These are phyloP conservation scores for Tetrahymena borealis DNA, from an alignment of 73 alveolate genomes.

Conservation along the genomic window DNA sequence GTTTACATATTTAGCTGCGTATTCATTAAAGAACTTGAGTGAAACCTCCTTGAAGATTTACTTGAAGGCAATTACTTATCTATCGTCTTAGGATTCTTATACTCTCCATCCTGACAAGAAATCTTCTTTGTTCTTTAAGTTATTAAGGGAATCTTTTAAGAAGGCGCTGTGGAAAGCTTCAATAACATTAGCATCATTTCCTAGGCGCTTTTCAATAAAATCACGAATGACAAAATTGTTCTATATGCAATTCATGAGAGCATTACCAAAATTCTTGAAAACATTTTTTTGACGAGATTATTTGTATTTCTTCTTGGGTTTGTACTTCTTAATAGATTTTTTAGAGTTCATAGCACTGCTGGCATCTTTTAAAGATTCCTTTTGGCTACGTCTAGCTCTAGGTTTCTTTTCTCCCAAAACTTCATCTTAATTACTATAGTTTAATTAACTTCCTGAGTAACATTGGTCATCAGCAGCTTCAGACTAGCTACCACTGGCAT, in stretches of 20 bases:
- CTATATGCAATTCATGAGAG: not conserved
- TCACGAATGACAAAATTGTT: not conserved
- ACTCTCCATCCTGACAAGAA: not conserved
- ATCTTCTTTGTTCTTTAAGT: not conserved
- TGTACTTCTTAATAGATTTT: not conserved
- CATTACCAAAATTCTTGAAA: not conserved
- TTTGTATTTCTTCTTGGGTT: not conserved
- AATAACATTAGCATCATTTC: not conserved
- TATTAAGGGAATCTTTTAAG: not conserved
- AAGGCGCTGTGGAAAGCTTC: not conserved
- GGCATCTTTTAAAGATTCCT: not conserved
- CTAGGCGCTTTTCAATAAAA: not conserved
- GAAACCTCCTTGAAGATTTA: not conserved
- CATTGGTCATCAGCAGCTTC: not conserved
- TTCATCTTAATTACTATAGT: not conserved
- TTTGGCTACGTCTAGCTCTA: not conserved
- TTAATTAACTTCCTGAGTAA: not conserved
- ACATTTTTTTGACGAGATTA: constrained; percentile 1
- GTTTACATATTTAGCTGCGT: not conserved
- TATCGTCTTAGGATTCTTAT: not conserved
- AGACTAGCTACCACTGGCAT: not conserved
- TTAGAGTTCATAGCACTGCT: not conserved
- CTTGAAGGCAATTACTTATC: not conserved
- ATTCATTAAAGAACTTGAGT: not conserved
- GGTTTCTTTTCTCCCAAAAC: not conserved